Percentiles rank a stretch among this genome's conserved stretches.
Conservation (phyloP, 306 rosid genomes). For the Cucurbita moschata region DNA sequence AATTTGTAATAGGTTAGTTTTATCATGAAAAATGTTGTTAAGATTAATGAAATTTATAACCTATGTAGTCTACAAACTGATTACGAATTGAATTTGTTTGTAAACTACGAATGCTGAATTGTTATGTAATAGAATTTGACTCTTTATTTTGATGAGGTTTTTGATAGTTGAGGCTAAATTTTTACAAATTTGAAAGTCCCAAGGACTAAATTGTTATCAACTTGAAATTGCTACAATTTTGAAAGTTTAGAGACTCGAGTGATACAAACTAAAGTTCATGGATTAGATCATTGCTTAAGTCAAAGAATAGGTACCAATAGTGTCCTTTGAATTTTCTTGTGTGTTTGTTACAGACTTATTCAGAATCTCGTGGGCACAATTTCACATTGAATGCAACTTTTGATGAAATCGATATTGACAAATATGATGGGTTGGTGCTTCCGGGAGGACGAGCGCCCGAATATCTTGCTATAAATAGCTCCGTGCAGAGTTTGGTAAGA, state of each 20-base stretch:
- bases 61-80: background rate
- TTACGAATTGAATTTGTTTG: background rate
- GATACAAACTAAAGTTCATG: background rate
- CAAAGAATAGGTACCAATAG: background rate
- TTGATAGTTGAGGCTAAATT: background rate
- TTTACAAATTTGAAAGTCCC: background rate
- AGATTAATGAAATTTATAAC: background rate
- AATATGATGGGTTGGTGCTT: conserved; percentile 67
- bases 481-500: conserved; percentile 36
- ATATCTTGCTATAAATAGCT: conserved; percentile 46
- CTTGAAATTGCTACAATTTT: background rate
- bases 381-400: conserved; percentile 67
- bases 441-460: conserved; percentile 96
- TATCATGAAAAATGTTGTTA: background rate
- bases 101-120: background rate
- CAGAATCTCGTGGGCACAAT: conserved; percentile 71
- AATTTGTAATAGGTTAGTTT: too few relatives aligned
- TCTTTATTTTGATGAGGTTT: background rate
- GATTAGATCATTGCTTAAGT: background rate
- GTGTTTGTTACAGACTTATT: conserved; percentile 33
- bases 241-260: background rate
- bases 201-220: background rate
- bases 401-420: conserved; percentile 42
- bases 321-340: background rate
- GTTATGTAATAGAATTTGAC: background rate